Evolutionary conservation across 2,329 filamentous ascomycete genomes (phyloP).

Genomic region (Alternaria sp.): DNA sequence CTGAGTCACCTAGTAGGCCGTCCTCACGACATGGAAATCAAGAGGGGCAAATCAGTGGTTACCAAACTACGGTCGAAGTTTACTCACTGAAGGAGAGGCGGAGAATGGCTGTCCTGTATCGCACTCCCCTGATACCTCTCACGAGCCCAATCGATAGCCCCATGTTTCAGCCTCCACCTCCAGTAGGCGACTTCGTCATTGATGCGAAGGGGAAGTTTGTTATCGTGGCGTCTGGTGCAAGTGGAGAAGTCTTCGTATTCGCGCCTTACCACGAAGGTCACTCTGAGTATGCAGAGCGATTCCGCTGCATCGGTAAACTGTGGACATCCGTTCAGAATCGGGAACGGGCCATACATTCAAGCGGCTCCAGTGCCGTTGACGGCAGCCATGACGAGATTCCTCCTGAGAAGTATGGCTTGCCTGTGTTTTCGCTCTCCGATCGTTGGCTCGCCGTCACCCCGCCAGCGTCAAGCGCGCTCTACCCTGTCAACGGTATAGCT

Average conservation of each 20-base stretch:
- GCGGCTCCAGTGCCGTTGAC: conserved; percentile 45
- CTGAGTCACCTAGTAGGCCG: conserved; percentile 46
- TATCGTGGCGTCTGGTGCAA: conserved; percentile 77
- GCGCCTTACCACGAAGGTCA: conserved; percentile 40
- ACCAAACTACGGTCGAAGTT: conserved; percentile 87
- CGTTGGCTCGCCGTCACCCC: conserved; percentile 82
- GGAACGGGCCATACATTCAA: conserved; percentile 41
- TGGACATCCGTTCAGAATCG: conserved; percentile 82
- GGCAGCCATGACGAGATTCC: conserved; percentile 41
- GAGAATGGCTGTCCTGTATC: conserved; percentile 74
- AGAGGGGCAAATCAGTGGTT: conserved; percentile 60
- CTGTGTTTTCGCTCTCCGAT: conserved; percentile 72
- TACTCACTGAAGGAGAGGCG: conserved; percentile 82
- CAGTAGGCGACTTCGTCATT: conserved; percentile 75
- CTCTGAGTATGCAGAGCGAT: conserved; percentile 45
- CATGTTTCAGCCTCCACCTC: conserved; percentile 70
- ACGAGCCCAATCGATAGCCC: conserved; percentile 64
- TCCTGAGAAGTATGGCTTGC: conserved; percentile 58
- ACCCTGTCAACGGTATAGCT: conserved; percentile 71
- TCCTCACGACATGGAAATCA: conserved; percentile 37
- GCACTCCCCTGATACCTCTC: conserved; percentile 68
- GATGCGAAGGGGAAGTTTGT: conserved; percentile 75
- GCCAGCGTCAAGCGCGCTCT: conserved; percentile 72
- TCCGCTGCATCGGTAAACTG: conserved; percentile 80
- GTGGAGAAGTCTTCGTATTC: conserved; percentile 86